Evolutionary conservation across 768 basidiomycete species (phyloP).

Genomic region (Coprinopsis sp.): DNA sequence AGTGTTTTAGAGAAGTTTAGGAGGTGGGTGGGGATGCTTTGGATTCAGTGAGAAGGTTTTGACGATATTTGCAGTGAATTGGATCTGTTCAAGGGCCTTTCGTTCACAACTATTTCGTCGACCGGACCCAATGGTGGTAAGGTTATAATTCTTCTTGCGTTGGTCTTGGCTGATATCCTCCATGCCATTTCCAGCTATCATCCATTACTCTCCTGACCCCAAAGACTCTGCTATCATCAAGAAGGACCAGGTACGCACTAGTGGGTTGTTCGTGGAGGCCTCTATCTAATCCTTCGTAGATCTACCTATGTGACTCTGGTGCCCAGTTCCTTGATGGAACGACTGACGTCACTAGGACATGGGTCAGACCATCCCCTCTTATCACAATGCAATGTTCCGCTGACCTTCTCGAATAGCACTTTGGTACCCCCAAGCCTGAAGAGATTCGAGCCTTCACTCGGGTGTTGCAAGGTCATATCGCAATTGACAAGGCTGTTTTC

Average conservation of each 20-base stretch:
- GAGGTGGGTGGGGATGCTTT: slow-evolving; percentile 41
- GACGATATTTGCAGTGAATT: slow-evolving; percentile 54
- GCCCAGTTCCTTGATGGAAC: slow-evolving; percentile 91
- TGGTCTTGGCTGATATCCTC: background rate
- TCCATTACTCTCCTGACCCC: slow-evolving; percentile 86
- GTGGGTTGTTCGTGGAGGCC: background rate
- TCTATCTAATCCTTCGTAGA: slow-evolving; percentile 20
- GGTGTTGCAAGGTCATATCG: slow-evolving; percentile 87
- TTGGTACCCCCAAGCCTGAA: slow-evolving; percentile 76
- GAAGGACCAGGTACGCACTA: slow-evolving; percentile 62
- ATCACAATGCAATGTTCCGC: background rate
- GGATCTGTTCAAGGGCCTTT: slow-evolving; percentile 77
- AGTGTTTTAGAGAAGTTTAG: slow-evolving; percentile 75
- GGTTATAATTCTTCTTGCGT: slow-evolving; percentile 14
- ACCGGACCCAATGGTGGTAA: slow-evolving; percentile 88
- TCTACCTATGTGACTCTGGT: slow-evolving; percentile 73
- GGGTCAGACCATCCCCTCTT: slow-evolving; percentile 37
- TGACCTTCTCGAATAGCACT: slow-evolving; percentile 61
- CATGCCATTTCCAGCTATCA: slow-evolving; percentile 56
- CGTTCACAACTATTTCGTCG: slow-evolving; percentile 90
- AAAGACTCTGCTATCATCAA: slow-evolving; percentile 68
- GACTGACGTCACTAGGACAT: slow-evolving; percentile 90
- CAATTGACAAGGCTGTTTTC: slow-evolving; percentile 81
- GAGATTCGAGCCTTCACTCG: slow-evolving; percentile 88
- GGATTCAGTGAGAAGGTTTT: slow-evolving; percentile 2